phyloP scores from a whole-genome alignment of 2,329 filamentous ascomycete genomes.

The Fusarium annulatum region DNA sequence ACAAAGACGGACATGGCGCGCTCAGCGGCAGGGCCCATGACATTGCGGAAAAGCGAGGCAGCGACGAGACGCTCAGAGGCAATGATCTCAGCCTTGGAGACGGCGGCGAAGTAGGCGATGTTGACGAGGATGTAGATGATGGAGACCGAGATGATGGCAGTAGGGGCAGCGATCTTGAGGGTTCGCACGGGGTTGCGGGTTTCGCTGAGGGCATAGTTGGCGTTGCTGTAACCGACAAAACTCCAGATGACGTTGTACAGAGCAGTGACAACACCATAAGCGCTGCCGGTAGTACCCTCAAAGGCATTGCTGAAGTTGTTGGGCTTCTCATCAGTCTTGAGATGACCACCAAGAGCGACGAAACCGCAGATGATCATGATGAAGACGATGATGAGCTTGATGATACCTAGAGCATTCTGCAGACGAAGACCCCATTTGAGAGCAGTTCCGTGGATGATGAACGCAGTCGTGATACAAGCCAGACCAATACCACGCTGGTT shows the following conservation, averaged over 20 bases:
- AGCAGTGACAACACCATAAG: slow-evolving; percentile 75
- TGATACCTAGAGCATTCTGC: slow-evolving; percentile 72
- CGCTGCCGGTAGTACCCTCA: slow-evolving; percentile 71
- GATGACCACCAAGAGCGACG: slow-evolving; percentile 69
- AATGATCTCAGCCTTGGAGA: slow-evolving; percentile 64
- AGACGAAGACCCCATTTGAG: slow-evolving; percentile 75
- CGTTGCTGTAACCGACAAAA: slow-evolving; percentile 75
- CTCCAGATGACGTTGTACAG: slow-evolving; percentile 79
- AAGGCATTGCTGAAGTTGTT: slow-evolving; percentile 74
- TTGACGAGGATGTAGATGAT: slow-evolving; percentile 75
- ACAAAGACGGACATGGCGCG: slow-evolving; percentile 72
- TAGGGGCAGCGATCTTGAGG: slow-evolving; percentile 71
- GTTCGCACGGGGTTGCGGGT: slow-evolving; percentile 73
- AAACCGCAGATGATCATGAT: slow-evolving; percentile 73
- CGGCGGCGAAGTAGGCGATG: slow-evolving; percentile 73
- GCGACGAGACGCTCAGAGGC: slow-evolving; percentile 63
- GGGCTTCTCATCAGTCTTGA: slow-evolving; percentile 68
- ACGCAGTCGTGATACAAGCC: slow-evolving; percentile 73
- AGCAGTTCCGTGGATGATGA: slow-evolving; percentile 72
- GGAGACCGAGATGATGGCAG: slow-evolving; percentile 68
- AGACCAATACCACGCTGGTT: slow-evolving; percentile 75
- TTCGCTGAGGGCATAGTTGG: slow-evolving; percentile 74
- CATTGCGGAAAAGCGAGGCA: slow-evolving; percentile 66
- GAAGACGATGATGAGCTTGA: slow-evolving; percentile 74
- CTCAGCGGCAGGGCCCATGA: slow-evolving; percentile 65